Base-by-base conservation (phyloP, 108 stramenopile species). In the Cyclostephanos tholiformis region DNA sequence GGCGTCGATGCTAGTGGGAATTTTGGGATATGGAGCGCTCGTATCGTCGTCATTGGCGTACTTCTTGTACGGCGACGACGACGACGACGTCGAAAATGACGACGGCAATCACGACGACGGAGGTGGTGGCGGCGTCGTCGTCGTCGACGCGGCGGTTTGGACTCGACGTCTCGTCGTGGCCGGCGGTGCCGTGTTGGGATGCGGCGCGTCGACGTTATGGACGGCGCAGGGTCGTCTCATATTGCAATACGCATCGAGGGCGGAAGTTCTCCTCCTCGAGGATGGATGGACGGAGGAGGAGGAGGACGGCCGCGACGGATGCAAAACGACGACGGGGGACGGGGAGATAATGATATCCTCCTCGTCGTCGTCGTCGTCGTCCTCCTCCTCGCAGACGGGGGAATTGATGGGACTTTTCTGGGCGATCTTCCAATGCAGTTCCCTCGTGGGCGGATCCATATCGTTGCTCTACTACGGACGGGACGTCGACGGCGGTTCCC, bases 161-260 rank as follows among this genome's bases (percentile, higher is more conserved):
- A 43, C 70, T 23, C 46, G 70, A 60, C 64, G 71, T 7, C 38
- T 78, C 55, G 81, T 87, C 4, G 74, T 87, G 41, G 6, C 65
- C 0, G 86, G 86, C 0, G 86, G 84, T 0, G 77, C 69, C 1
- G 17, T 80, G 11, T 26, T 74, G 0, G 86, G 86, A 6, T 57
- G 67, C 39, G 86, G 84, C 6, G 86, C 86, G 17, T 76, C 86
- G 0, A 60, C 74, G 8, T 65, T 87, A 0, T 87, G 86, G 86
- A 69, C 67, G n/a, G 76, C 78, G 13, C 86, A 86, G 61, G 86
- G 86, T 35, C 26, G 77, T 12, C 52, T 87, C 22, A 76, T 87
- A 20, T 55, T 87, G 62, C 70, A 82, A 49, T 83, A 85, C 69
- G 77, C 85, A 23, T 23, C 64, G 12, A 65, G 22, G 32, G 80